phyloP scores from a whole-genome alignment of 164 flowering plant species.

The Santalum album region DNA sequence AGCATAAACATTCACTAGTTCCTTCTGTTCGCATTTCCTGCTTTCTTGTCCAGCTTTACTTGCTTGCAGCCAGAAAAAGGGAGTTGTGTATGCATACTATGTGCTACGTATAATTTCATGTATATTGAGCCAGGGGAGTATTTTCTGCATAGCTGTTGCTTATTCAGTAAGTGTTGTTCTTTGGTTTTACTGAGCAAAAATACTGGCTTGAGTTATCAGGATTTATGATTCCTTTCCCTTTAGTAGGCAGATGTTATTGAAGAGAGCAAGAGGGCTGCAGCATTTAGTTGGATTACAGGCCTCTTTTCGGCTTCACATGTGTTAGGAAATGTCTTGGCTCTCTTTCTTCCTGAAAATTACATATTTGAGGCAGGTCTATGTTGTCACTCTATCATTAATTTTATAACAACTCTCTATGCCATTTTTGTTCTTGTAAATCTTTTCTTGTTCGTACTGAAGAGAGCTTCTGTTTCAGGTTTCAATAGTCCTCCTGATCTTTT shows the following conservation, averaged over 20 bases:
- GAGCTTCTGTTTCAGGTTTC: slow-evolving; percentile 51
- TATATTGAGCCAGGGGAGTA: slow-evolving; percentile 88
- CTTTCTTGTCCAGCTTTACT: slow-evolving; percentile 48
- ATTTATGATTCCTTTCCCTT: slow-evolving; percentile 8
- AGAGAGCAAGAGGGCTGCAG: slow-evolving; percentile 58
- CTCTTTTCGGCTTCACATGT: slow-evolving; percentile 76
- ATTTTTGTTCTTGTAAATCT: not conserved
- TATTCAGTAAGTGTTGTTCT: slow-evolving; percentile 50
- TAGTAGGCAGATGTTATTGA: slow-evolving; percentile 68
- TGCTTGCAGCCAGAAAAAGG: slow-evolving; percentile 49
- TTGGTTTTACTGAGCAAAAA: not conserved
- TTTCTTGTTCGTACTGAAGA: slow-evolving; percentile 4
- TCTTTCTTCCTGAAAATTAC: slow-evolving; percentile 68
- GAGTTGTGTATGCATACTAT: slow-evolving; percentile 69
- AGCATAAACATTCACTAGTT: not conserved
- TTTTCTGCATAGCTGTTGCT: slow-evolving; percentile 83
- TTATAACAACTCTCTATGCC: not conserved
- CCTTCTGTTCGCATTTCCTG: not conserved
- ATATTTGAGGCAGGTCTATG: slow-evolving; percentile 50
- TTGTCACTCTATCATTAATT: not conserved
- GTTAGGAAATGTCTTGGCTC: slow-evolving; percentile 69
- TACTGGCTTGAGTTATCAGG: not conserved
- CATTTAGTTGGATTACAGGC: slow-evolving; percentile 79
- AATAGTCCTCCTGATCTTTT: slow-evolving; percentile 46
- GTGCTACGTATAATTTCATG: slow-evolving; percentile 64